A percentile compares a stretch with the other conserved stretches of the same genome.
Evolutionary conservation across 2,329 filamentous ascomycete genomes (phyloP).

Genomic region (Trichoderma simmonsii): DNA sequence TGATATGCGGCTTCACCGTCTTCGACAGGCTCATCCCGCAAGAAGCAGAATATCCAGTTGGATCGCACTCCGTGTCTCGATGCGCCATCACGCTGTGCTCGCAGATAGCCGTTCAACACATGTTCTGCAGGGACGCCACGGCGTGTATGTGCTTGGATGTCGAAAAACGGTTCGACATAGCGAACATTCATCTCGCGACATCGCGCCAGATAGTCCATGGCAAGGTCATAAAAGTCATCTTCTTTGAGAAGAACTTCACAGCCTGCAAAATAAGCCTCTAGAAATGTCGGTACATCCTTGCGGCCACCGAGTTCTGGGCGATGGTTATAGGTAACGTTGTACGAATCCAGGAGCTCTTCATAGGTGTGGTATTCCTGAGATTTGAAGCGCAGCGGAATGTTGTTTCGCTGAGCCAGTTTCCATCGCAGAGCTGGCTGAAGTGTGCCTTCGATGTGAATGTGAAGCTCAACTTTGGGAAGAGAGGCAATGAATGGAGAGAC

Average conservation of each 20-base stretch:
- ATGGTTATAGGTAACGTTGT: slow-evolving; percentile 54
- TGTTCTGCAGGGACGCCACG: slow-evolving; percentile 63
- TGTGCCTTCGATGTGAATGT: slow-evolving; percentile 75
- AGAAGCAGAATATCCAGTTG: slow-evolving; percentile 66
- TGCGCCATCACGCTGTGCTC: slow-evolving; percentile 57
- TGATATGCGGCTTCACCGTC: slow-evolving; percentile 63
- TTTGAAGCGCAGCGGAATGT: slow-evolving; percentile 56
- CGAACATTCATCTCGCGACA: slow-evolving; percentile 63
- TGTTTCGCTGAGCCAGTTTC: slow-evolving; percentile 63
- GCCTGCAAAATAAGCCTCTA: slow-evolving; percentile 74
- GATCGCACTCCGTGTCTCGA: slow-evolving; percentile 60
- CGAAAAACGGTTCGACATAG: slow-evolving; percentile 78
- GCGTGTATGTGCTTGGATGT: slow-evolving; percentile 69
- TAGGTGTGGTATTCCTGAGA: slow-evolving; percentile 51
- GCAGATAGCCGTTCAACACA: slow-evolving; percentile 59
- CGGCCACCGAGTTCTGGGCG: slow-evolving; percentile 37
- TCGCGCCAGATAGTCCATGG: slow-evolving; percentile 66
- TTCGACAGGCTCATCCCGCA: slow-evolving; percentile 67
- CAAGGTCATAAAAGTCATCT: slow-evolving; percentile 69
- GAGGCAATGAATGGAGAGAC: slow-evolving; percentile 53
- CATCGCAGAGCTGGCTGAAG: slow-evolving; percentile 69
- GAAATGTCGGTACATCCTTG: slow-evolving; percentile 44
- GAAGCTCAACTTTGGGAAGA: slow-evolving; percentile 78
- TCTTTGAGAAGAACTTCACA: slow-evolving; percentile 65
- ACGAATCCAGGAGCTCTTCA: slow-evolving; percentile 57